Conservation (phyloP, 192 early-diverging fungal genomes). For the Rhizoclosmatium sp. region DNA sequence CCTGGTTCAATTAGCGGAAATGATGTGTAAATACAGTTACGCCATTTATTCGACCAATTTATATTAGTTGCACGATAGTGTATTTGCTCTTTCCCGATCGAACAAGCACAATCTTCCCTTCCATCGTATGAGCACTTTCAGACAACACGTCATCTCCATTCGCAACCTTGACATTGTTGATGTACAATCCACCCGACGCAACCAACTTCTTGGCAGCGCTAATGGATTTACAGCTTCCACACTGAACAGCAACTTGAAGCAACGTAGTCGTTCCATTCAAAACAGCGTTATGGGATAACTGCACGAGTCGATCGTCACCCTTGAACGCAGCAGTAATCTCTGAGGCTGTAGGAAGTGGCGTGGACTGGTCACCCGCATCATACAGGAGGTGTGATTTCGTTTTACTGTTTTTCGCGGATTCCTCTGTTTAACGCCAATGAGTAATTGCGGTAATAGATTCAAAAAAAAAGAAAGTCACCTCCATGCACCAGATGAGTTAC, state of each 20-base stretch:
- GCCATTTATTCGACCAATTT: not conserved
- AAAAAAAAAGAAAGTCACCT: constrained; percentile 41
- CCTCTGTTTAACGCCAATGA: constrained; percentile 42
- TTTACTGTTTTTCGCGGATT: constrained; percentile 68
- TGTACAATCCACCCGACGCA: constrained; percentile 82
- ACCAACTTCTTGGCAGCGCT: constrained; percentile 79
- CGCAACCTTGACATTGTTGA: constrained; percentile 67
- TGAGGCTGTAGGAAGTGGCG: constrained; percentile 55
- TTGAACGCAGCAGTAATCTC: constrained; percentile 77
- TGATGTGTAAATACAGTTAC: no score
- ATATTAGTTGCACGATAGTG: constrained; percentile 55
- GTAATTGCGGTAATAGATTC: not conserved
- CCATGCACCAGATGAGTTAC: constrained; percentile 93
- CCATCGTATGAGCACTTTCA: constrained; percentile 61
- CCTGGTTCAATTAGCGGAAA: no score
- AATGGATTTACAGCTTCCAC: constrained; percentile 74
- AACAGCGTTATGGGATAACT: constrained; percentile 50
- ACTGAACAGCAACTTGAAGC: constrained; percentile 64
- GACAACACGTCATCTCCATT: constrained; percentile 50
- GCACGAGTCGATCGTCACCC: constrained; percentile 67
- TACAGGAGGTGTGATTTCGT: constrained; percentile 80
- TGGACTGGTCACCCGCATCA: constrained; percentile 43
- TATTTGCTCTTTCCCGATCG: constrained; percentile 85
- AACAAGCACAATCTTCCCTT: constrained; percentile 73
- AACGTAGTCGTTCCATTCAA: constrained; percentile 53